Base-by-base conservation (phyloP, 805 yeast species). In the Dipodascus albidus region DNA sequence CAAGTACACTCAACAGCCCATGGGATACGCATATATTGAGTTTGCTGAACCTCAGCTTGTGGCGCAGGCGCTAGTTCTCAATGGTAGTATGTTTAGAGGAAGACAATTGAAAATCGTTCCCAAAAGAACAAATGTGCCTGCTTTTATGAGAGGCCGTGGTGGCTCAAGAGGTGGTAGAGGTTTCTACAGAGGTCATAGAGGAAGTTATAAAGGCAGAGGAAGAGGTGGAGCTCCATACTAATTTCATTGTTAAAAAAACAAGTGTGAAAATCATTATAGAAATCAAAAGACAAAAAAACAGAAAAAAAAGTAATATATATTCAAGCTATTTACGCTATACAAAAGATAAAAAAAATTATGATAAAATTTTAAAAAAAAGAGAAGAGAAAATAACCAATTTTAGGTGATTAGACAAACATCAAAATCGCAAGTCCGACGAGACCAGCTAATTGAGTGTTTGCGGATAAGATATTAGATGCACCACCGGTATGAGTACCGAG, bases 21-120 rank as follows among this genome's bases (percentile, higher is more conserved):
- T 84, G 67, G 96, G 96, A 0, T 87, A 76, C 69, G 96, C 96
- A 1, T 88, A 87, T 66, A 76, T 88, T 57, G 96, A 88, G 66
- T 88, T 87, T 63, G 77, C 81, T n/a, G 85, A 78, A 62, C 76
- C 79, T 11, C 74, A 75, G n/a, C 73, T 76, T 11, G 89, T 86
- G 3, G 71, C 77, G 19, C 74, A 76, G 56, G 95, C 95, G 1
- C 72, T 87, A 47, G 71, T 74, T 15, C 70, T 83, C 57, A 81
- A 86, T 61, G 91, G 84, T 27, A 71, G 83, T 1, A 69, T 73
- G 23, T 82, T 88, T 63, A 74, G 80, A 59, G 90, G 85, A 22
- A 75, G 95, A 55, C 78, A 77, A 56, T 71, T 88, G 60, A 86
- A 83, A 65, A 93, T 88, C 31, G 72, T 75, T 35, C 82, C 86